Percentiles rank a stretch among this genome's conserved stretches.
These are phyloP conservation scores for Penicillium sclerotigenum DNA, from an alignment of 2,329 filamentous ascomycete genomes.

Conservation along the genomic window DNA sequence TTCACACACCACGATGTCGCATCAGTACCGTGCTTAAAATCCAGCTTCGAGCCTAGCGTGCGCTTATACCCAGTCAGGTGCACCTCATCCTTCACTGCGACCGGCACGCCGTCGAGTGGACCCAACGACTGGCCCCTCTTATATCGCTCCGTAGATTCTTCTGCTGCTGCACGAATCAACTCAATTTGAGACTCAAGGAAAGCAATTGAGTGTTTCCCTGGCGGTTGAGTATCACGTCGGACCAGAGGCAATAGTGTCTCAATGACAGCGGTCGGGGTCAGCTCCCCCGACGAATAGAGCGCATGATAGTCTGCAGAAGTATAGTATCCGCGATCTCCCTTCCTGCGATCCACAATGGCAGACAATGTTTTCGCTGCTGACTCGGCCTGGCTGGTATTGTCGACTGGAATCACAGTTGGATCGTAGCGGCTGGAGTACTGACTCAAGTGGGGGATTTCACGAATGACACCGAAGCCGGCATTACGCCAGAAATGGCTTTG, in stretches of 20 bases:
- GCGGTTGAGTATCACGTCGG: constrained; percentile 53
- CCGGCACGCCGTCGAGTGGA: constrained; percentile 75
- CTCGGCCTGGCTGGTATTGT: constrained; percentile 15
- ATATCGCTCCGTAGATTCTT: constrained; percentile 70
- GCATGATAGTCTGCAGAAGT: constrained; percentile 74
- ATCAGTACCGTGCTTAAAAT: constrained; percentile 51
- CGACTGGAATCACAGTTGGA: constrained; percentile 54
- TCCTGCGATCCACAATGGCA: constrained; percentile 36
- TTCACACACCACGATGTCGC: constrained; percentile 68
- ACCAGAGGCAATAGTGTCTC: constrained; percentile 70
- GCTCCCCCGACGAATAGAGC: constrained; percentile 65
- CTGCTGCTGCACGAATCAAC: constrained; percentile 63
- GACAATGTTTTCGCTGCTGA: constrained; percentile 16
- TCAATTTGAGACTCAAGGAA: constrained; percentile 68
- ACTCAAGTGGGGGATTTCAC: constrained; percentile 54
- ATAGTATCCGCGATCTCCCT: constrained; percentile 53
- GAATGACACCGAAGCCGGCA: constrained; percentile 62
- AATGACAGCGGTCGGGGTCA: constrained; percentile 70
- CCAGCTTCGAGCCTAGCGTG: constrained; percentile 62
- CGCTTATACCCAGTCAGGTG: constrained; percentile 67
- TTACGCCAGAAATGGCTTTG: constrained; percentile 68
- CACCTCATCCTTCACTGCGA: constrained; percentile 80
- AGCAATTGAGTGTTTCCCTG: constrained; percentile 64
- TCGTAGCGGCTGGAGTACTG: constrained; percentile 55
- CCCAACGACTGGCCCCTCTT: constrained; percentile 63